Conservation (phyloP, 768 basidiomycete genomes). For the Boletus patriciae region DNA sequence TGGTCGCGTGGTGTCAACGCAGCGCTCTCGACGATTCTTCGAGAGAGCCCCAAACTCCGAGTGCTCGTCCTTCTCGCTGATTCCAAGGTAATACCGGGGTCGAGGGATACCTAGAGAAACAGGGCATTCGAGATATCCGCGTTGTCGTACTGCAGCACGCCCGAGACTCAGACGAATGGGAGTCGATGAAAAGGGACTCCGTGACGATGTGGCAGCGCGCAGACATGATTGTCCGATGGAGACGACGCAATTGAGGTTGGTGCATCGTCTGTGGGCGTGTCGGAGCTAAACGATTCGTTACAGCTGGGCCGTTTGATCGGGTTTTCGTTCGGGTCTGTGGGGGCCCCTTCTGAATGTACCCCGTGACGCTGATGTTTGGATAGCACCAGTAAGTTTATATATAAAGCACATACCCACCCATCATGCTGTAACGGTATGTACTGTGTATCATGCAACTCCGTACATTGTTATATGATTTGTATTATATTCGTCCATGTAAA, state of each 20-base stretch:
- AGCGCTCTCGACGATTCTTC: slow-evolving; percentile 5
- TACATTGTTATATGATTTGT: too few species aligned
- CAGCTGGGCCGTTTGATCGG: slow-evolving; percentile 14
- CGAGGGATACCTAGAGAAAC: too few species aligned
- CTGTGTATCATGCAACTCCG: not conserved
- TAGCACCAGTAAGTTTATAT: too few species aligned
- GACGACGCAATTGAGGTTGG: slow-evolving; percentile 8
- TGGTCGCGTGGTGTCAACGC: slow-evolving; percentile 12
- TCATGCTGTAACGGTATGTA: too few species aligned
- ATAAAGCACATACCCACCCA: too few species aligned
- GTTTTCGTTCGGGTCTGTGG: not conserved
- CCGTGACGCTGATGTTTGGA: not conserved
- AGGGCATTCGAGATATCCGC: too few species aligned
- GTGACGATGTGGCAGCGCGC: slow-evolving; percentile 2
- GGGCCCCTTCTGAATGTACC: not conserved
- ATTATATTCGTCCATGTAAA: not conserved
- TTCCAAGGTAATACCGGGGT: too few species aligned
- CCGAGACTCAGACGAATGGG: not conserved
- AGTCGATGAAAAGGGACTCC: too few species aligned
- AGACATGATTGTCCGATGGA: slow-evolving; percentile 13
- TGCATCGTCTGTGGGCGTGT: not conserved
- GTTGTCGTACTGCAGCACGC: too few species aligned
- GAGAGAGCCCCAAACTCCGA: not conserved
- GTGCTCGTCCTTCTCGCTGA: too few species aligned
- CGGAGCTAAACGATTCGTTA: not conserved